Percentiles rank a stretch among this genome's conserved stretches.
Conservation (phyloP, 2,329 filamentous ascomycete species). For the Mollisia scopiformis region DNA sequence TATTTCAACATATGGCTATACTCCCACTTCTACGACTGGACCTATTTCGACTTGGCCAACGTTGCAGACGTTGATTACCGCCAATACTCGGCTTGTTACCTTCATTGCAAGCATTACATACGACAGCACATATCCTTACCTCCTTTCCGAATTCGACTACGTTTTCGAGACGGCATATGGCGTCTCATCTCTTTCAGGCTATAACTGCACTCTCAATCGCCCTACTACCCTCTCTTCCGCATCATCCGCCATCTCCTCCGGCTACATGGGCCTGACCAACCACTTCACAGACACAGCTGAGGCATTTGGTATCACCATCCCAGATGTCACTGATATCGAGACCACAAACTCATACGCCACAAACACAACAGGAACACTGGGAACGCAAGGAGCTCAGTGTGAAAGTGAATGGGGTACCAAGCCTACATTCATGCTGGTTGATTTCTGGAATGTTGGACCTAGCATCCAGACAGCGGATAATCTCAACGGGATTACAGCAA, state of each 20-base stretch:
- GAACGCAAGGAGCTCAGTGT: slow-evolving; percentile 57
- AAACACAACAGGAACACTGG: slow-evolving; percentile 54
- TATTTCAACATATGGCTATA: slow-evolving; percentile 64
- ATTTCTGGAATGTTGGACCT: slow-evolving; percentile 77
- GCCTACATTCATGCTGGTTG: slow-evolving; percentile 77
- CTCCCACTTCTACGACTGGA: slow-evolving; percentile 48
- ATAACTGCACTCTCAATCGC: slow-evolving; percentile 73
- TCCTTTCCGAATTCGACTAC: slow-evolving; percentile 65
- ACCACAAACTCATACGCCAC: slow-evolving; percentile 68
- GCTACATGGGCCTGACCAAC: slow-evolving; percentile 74
- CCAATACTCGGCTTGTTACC: slow-evolving; percentile 66
- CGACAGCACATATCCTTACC: slow-evolving; percentile 52
- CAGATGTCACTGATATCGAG: slow-evolving; percentile 60
- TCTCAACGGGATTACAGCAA: slow-evolving; percentile 58
- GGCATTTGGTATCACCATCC: slow-evolving; percentile 58
- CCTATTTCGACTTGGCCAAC: slow-evolving; percentile 66
- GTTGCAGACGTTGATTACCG: slow-evolving; percentile 67
- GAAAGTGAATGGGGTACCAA: slow-evolving; percentile 58
- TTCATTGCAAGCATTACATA: slow-evolving; percentile 64
- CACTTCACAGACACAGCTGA: slow-evolving; percentile 72
- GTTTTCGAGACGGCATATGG: slow-evolving; percentile 77
- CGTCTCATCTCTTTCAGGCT: slow-evolving; percentile 62
- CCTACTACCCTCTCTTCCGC: slow-evolving; percentile 56
- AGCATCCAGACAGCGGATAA: slow-evolving; percentile 70
- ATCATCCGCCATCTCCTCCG: slow-evolving; percentile 55